Conservation (phyloP, 2,329 filamentous ascomycete species). For the Geosmithia flava region DNA sequence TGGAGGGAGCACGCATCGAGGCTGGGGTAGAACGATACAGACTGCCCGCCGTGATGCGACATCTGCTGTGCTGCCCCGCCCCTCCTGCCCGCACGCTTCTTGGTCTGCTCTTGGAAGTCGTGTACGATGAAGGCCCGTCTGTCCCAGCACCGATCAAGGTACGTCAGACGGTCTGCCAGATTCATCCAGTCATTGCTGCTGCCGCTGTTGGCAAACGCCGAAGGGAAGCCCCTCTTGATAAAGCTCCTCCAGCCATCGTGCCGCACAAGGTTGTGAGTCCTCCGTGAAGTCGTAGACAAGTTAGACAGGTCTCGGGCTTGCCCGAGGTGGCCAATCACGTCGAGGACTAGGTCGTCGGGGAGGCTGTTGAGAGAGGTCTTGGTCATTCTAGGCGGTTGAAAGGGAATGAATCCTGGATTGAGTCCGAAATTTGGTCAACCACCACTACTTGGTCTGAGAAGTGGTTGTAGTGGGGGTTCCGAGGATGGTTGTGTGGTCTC, state of each 20-base stretch:
- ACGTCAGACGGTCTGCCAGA: slow-evolving; percentile 33
- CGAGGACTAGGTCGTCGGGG: slow-evolving; percentile 36
- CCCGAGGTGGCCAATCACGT: slow-evolving; percentile 32
- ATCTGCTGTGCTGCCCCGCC: slow-evolving; percentile 1
- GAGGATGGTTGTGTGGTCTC: background rate
- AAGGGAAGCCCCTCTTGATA: slow-evolving; percentile 29
- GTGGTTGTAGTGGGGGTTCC: background rate
- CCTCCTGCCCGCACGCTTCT: slow-evolving; percentile 5
- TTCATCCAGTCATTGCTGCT: slow-evolving; percentile 17
- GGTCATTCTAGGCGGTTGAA: slow-evolving; percentile 7
- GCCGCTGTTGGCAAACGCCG: slow-evolving; percentile 18
- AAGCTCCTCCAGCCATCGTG: slow-evolving; percentile 38
- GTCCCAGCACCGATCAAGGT: slow-evolving; percentile 41
- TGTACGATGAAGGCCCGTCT: slow-evolving; percentile 27
- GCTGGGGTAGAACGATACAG: slow-evolving; percentile 30
- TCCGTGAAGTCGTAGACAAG: slow-evolving; percentile 24
- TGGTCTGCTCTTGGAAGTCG: slow-evolving; percentile 9
- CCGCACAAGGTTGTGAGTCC: slow-evolving; percentile 23
- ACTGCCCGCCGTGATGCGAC: slow-evolving; percentile 11
- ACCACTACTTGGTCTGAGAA: background rate
- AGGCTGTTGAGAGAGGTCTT: slow-evolving; percentile 24
- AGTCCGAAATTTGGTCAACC: background rate
- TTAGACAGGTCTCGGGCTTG: slow-evolving; percentile 33
- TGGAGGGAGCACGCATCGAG: slow-evolving; percentile 29
- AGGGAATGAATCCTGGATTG: background rate